A percentile compares a stretch with the other conserved stretches of the same genome.
These are phyloP conservation scores for Suillus spraguei DNA, from an alignment of 768 basidiomycete genomes.

Conservation along the genomic window DNA sequence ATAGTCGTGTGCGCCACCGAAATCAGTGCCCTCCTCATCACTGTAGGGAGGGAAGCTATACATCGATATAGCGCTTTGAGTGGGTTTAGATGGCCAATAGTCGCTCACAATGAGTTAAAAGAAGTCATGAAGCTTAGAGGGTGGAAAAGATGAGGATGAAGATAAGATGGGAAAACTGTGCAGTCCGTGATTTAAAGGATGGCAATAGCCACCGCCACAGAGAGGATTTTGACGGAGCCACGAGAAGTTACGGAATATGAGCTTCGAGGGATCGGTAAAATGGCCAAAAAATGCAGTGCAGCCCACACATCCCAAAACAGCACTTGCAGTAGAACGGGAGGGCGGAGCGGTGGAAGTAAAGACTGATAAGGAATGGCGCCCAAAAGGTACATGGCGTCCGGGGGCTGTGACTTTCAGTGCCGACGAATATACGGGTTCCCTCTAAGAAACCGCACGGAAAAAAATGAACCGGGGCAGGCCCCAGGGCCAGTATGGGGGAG, in stretches of 20 bases:
- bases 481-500: neutral
- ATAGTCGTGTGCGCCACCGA: neutral
- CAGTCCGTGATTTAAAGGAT: conserved; percentile 26
- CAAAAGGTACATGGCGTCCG: conserved; percentile 10
- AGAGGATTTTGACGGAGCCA: conserved; percentile 22
- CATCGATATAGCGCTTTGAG: neutral
- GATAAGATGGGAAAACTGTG: conserved; percentile 12
- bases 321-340: neutral
- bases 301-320: conserved; percentile 11
- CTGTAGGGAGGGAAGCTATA: neutral
- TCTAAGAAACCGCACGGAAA: neutral
- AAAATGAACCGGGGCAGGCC: neutral
- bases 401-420: conserved; percentile 30
- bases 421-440: neutral
- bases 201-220: conserved; percentile 15
- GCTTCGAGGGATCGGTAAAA: conserved; percentile 12
- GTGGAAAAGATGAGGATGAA: conserved; percentile 2
- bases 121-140: neutral
- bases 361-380: neutral
- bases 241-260: conserved; percentile 22
- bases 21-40: neutral
- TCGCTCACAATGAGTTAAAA: neutral
- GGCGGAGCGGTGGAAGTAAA: conserved; percentile 6
- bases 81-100: neutral
- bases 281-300: conserved; percentile 23